Base-by-base conservation (phyloP, 1,139 yeast species). In the Sugiyamaella neomexicana region DNA sequence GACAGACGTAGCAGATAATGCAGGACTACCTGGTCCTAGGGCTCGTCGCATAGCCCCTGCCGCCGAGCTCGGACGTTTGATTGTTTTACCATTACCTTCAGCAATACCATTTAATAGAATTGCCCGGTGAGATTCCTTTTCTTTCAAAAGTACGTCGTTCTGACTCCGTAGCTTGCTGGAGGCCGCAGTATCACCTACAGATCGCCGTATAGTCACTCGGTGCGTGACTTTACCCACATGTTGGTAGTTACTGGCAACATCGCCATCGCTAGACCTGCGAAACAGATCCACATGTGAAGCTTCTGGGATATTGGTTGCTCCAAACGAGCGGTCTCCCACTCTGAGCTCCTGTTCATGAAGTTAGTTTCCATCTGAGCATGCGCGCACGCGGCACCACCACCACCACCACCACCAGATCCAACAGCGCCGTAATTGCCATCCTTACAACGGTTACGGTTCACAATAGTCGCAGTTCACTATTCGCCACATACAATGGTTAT, bases 171-270 rank as follows among this genome's bases (percentile, higher is more conserved):
- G 54, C 38, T 52, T 51, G 15, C 58, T 45, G 31, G 58, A 50
- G 23, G 59, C 51, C 17, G 58, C 46, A 10, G 58, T 47, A 15
- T 47, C 59, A 39, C 53, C 53, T 29, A 60, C 63, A 1, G 48
- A 25, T 12, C 53, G 31, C 13, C 46, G 40, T 13, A 53, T 39
- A 9, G 62, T 60, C 44, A 59, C 54, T 31, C 63, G 56, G 46
- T 63, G 65, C 25, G 65, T 52, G 27, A 66, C 59, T n/a, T 47
- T 49, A 27, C 68, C 68, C 15, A 62, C 58, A 32, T 56, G 54
- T 27, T 53, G 46, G 43, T 51, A 58, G 39, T 15, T 43, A 8
- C 32, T 13, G 50, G 27, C 25, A 27, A 15, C 25, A 17, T 9
- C 20, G 9, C 12, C 25, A 20, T 41, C 20, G n/a, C 23, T 13